These are phyloP conservation scores for Eimeria necatrix DNA, from an alignment of 169 alveolate species.

Conservation along the genomic window DNA sequence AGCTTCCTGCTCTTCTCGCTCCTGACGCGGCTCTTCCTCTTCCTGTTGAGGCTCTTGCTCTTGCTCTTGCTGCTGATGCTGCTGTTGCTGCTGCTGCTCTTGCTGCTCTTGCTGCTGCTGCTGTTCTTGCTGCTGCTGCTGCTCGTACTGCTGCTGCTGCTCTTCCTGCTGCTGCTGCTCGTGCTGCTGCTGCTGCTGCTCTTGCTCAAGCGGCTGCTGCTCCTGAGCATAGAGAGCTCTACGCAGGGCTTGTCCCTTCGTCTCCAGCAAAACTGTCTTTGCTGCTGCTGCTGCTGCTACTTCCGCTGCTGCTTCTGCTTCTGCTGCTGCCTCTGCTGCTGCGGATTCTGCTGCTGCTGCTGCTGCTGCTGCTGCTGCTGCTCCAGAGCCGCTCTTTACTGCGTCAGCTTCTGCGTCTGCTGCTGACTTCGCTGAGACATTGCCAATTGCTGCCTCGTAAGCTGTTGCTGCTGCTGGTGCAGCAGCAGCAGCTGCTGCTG, in stretches of 20 bases:
- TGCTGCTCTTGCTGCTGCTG: conserved; percentile 7
- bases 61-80: neutral
- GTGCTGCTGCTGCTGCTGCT: conserved; percentile 24
- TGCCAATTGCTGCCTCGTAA: conserved; percentile 16
- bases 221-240: neutral
- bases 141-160: neutral
- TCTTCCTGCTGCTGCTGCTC: neutral
- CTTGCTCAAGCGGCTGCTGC: neutral
- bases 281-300: conserved; percentile 63
- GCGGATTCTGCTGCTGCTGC: conserved; percentile 46
- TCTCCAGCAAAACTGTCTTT: neutral
- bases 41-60: too few relatives aligned
- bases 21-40: neutral
- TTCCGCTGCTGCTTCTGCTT: conserved; percentile 52
- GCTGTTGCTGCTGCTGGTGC: neutral
- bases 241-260: neutral
- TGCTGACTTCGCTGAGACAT: neutral
- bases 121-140: too few relatives aligned
- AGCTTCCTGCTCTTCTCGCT: too few relatives aligned
- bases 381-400: neutral
- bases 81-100: neutral
- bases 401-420: neutral
- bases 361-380: conserved; percentile 40
- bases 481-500: conserved; percentile 40
- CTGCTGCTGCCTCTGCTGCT: conserved; percentile 42